phyloP scores from a whole-genome alignment of 768 basidiomycete genomes.

The Tephrocybe sp. region DNA sequence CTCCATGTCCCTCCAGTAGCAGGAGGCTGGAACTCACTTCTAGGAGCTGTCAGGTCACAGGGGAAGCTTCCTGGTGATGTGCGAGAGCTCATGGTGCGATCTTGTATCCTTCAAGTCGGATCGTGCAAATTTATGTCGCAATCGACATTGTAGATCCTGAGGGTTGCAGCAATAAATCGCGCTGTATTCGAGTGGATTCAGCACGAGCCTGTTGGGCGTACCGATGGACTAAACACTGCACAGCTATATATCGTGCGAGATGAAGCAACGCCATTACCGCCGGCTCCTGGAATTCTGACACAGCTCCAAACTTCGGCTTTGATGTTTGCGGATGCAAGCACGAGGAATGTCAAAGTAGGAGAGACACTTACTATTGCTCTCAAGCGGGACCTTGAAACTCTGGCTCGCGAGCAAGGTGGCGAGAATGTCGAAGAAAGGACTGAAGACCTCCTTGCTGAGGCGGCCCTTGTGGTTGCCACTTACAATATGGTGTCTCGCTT shows the following conservation, averaged over 20 bases:
- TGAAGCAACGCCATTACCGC: constrained; percentile 38
- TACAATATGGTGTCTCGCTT: constrained; percentile 78
- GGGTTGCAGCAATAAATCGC: constrained; percentile 49
- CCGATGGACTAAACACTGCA: constrained; percentile 48
- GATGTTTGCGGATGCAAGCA: constrained; percentile 60
- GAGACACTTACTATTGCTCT: constrained; percentile 39
- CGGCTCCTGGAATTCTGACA: constrained; percentile 39
- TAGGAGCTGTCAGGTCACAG: constrained; percentile 49
- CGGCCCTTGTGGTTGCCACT: constrained; percentile 46
- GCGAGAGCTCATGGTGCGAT: constrained; percentile 49
- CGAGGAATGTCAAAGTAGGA: constrained; percentile 45
- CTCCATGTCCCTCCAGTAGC: constrained; percentile 49
- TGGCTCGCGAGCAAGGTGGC: constrained; percentile 17
- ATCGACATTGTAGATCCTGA: constrained; percentile 36
- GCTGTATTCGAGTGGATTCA: constrained; percentile 59
- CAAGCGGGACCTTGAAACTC: constrained; percentile 33
- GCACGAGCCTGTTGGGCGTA: constrained; percentile 50
- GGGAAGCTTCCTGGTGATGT: constrained; percentile 47
- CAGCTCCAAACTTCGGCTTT: constrained; percentile 53
- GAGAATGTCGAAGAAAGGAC: constrained; percentile 27
- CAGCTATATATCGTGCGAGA: constrained; percentile 61
- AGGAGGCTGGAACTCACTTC: constrained; percentile 49
- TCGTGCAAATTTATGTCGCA: not conserved
- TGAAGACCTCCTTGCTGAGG: constrained; percentile 55
- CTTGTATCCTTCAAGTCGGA: not conserved